These are phyloP conservation scores for Mycena metata DNA, from an alignment of 768 basidiomycete species.

Conservation along the genomic window DNA sequence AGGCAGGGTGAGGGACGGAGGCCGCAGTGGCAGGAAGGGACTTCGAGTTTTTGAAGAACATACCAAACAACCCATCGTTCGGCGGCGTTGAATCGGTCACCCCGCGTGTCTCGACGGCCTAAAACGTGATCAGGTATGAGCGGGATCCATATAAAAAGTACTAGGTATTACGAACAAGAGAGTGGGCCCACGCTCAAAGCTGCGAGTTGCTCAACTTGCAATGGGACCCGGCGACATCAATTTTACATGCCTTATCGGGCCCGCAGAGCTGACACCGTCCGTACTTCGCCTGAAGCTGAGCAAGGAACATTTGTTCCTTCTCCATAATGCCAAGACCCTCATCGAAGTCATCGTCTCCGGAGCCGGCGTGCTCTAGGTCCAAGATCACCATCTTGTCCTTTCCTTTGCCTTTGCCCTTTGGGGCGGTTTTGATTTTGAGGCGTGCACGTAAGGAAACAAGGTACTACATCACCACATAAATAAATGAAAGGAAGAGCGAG, in stretches of 20 bases:
- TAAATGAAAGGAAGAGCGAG: neutral
- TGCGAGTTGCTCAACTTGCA: neutral
- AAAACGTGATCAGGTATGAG: neutral
- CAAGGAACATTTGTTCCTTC: neutral
- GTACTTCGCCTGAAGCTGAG: constrained; percentile 10
- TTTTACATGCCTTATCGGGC: constrained; percentile 24
- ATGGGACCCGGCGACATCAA: constrained; percentile 3
- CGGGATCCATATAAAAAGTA: neutral
- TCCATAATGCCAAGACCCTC: constrained; percentile 10
- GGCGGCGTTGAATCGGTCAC: constrained; percentile 16
- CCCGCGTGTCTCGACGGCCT: constrained; percentile 13
- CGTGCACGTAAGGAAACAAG: neutral
- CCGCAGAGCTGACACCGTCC: constrained; percentile 13
- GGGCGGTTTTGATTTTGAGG: neutral
- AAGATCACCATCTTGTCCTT: neutral
- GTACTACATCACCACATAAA: neutral
- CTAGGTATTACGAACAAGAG: neutral
- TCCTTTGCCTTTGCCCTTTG: neutral
- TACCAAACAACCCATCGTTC: constrained; percentile 12
- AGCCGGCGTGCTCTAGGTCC: constrained; percentile 20
- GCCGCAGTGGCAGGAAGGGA: neutral
- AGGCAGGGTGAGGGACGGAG: neutral
- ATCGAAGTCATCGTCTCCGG: constrained; percentile 19
- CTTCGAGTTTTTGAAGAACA: constrained; percentile 4
- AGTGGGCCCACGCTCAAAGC: neutral